phyloP scores from a whole-genome alignment of 2,329 filamentous ascomycete species.

The Onygenales sp. region DNA sequence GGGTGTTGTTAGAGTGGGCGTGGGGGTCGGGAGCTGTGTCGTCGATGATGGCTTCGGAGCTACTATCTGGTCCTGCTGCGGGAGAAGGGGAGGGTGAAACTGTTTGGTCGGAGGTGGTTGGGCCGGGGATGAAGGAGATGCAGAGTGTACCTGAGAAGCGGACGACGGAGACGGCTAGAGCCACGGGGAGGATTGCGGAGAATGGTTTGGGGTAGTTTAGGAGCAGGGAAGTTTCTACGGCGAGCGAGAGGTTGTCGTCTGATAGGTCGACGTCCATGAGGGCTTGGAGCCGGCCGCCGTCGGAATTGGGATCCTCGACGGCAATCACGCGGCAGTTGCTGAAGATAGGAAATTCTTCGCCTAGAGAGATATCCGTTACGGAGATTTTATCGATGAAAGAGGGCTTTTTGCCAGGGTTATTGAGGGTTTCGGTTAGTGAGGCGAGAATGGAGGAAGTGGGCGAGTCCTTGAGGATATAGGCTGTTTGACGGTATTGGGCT shows the following conservation, averaged over 20 bases:
- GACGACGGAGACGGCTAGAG: conserved; percentile 81
- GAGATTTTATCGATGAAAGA: conserved; percentile 90
- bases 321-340: conserved; percentile 96
- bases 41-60: not conserved
- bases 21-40: not conserved
- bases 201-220: conserved; percentile 90
- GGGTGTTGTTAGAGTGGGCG: not conserved
- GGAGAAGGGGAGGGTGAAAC: conserved; percentile 22
- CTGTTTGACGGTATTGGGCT: conserved; percentile 86
- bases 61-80: conserved; percentile 6
- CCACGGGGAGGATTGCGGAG: conserved; percentile 83
- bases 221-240: conserved; percentile 85
- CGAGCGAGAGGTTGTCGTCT: conserved; percentile 83
- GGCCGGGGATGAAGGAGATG: conserved; percentile 78
- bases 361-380: conserved; percentile 85
- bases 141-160: conserved; percentile 91
- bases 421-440: conserved; percentile 75
- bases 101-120: conserved; percentile 15
- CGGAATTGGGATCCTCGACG: conserved; percentile 48
- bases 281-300: conserved; percentile 75
- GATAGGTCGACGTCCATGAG: conserved; percentile 95
- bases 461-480: conserved; percentile 67
- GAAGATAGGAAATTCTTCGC: conserved; percentile 97
- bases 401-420: conserved; percentile 76
- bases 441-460: conserved; percentile 57